Evolutionary conservation across 2,329 filamentous ascomycete species (phyloP).

Genomic region (Aplosporella prunicola): DNA sequence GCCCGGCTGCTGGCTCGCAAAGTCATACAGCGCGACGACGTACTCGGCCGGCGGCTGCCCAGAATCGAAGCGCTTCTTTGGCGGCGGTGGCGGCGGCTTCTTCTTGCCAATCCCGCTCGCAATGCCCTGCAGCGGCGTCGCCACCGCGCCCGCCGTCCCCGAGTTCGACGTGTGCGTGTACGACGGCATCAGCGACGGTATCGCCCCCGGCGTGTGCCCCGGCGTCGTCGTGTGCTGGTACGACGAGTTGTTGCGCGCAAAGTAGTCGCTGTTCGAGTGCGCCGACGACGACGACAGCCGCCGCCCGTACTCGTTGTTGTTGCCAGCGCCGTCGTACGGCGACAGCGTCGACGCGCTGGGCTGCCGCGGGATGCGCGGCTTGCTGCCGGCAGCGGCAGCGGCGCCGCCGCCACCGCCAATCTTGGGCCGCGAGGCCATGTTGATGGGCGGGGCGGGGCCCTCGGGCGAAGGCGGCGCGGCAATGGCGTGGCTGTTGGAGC

Average conservation of each 20-base stretch:
- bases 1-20: conserved; percentile 59
- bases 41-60: conserved; percentile 42
- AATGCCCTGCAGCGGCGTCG: conserved; percentile 10
- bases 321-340: conserved; percentile 4
- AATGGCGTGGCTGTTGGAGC: conserved; percentile 1
- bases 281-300: conserved; percentile 34
- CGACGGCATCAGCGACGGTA: too few species aligned
- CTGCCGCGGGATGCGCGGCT: conserved; percentile 6
- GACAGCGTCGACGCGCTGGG: conserved; percentile 1
- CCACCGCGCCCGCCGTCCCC: neutral
- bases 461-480: conserved; percentile 6
- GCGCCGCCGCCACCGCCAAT: conserved; percentile 18
- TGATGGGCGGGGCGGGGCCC: conserved; percentile 2
- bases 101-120: conserved; percentile 34
- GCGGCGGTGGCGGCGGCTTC: conserved; percentile 68
- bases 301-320: too few species aligned
- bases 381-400: conserved; percentile 4
- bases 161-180: neutral
- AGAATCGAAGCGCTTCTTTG: conserved; percentile 47
- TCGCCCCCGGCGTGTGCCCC: neutral
- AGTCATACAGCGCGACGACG: conserved; percentile 67
- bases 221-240: conserved; percentile 7
- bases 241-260: conserved; percentile 17
- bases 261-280: conserved; percentile 16
- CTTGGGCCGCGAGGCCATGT: conserved; percentile 22